Conservation (phyloP, 2,329 filamentous ascomycete species). For the Claviceps sp. region DNA sequence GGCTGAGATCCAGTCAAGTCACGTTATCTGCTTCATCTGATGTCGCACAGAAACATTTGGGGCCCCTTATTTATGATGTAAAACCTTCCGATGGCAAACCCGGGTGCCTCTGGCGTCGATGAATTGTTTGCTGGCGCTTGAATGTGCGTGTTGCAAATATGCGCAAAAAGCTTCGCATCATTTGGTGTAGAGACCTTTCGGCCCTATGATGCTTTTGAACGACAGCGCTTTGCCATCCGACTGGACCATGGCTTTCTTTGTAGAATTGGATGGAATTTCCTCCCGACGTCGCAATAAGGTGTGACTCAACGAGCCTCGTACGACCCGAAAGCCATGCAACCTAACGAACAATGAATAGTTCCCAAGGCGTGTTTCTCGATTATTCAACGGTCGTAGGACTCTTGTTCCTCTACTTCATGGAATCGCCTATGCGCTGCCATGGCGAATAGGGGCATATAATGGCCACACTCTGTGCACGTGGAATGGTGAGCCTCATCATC, state of each 20-base stretch:
- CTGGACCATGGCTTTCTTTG: neutral
- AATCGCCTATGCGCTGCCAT: constrained; percentile 37
- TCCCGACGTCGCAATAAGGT: neutral
- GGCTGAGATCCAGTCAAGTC: neutral
- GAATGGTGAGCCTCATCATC: constrained; percentile 15
- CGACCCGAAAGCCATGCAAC: constrained; percentile 1
- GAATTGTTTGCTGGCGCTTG: constrained; percentile 2
- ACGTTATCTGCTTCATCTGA: neutral
- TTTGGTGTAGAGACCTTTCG: neutral
- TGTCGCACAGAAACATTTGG: neutral
- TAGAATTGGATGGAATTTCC: neutral
- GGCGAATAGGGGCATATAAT: constrained; percentile 43
- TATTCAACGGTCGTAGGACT: neutral
- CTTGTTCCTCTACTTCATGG: constrained; percentile 18
- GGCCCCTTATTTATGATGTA: neutral
- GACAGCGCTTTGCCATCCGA: neutral
- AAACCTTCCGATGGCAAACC: neutral
- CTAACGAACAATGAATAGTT: neutral
- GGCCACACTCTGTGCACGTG: constrained; percentile 35
- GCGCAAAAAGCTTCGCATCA: neutral
- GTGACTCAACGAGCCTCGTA: neutral
- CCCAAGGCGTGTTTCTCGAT: neutral
- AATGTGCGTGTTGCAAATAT: neutral
- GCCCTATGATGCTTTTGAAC: neutral
- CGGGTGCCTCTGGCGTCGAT: neutral